phyloP scores from a whole-genome alignment of 345 rosid species.

The Ceriops tagal region DNA sequence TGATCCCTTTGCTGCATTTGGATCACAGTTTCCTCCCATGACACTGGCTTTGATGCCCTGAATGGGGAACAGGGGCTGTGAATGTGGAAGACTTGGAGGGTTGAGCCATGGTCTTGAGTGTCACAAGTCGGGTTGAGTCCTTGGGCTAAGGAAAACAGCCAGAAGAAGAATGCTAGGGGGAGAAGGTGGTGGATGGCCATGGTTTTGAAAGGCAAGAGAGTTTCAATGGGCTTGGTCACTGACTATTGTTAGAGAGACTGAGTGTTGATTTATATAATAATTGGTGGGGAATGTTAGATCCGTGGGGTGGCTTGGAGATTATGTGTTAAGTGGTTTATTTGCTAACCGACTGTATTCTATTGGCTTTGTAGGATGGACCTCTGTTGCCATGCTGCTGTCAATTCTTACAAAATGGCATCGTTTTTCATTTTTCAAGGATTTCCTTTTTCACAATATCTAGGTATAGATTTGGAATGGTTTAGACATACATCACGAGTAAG shows the following conservation, averaged over 20 bases:
- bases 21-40: constrained; percentile 77
- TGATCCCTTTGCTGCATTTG: constrained; percentile 65
- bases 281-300: constrained; percentile 6
- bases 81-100: constrained; percentile 71
- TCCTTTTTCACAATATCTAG: background rate
- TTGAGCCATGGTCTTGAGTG: constrained; percentile 47
- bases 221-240: constrained; percentile 4
- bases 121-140: constrained; percentile 42
- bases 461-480: constrained; percentile 7
- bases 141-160: constrained; percentile 31
- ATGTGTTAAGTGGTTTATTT: background rate
- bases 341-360: too few species aligned
- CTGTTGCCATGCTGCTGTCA: constrained; percentile 1
- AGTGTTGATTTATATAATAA: constrained; percentile 17
- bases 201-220: background rate
- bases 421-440: background rate
- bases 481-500: background rate
- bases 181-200: constrained; percentile 34
- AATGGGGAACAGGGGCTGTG: constrained; percentile 76
- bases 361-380: constrained; percentile 25
- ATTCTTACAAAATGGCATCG: constrained; percentile 3
- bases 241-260: background rate
- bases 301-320: constrained; percentile 20
- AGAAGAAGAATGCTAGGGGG: constrained; percentile 20
- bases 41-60: constrained; percentile 43